Evolutionary conservation across 495 filamentous ascomycete genomes (phyloP), one percentile per base, ranked within the genome.

Genomic region (Chaetomidium leptoderma): DNA sequence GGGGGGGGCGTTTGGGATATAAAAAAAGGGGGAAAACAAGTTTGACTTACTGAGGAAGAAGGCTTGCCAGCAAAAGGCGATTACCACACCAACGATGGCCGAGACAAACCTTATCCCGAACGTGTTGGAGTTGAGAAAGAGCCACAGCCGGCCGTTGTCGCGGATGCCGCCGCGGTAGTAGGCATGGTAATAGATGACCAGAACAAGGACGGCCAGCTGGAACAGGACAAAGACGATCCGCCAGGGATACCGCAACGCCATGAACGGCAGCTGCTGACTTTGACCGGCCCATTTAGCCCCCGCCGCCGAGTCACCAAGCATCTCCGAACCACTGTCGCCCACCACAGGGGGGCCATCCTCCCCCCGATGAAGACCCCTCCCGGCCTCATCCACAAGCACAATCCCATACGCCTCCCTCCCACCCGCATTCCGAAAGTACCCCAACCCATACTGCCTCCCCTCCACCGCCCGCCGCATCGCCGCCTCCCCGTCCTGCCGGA

Each of bases 91-190:
- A 0, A 73, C 51, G 1, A 66, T 58, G 21, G 70, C 66, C 36
- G 65, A 66, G 3, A 70, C 45, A 37, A 73, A 74, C n/a, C 67
- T 62, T 5, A 73, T 66, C 17, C 70, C 72, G 58, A 74, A 72
- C n/a, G 52, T 46, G 39, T 69, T 65, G 35, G 58, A 46, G 51
- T 66, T 68, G 60, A 74, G 65, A 29, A 68, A 66, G 0, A 30
- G 33, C 63, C 66, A 68, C 13, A 74, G 55, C 29, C 44, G 47
- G 5, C 67, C 64, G 10, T 51, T 37, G 35, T 68, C 66, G 29
- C 47, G 36, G 37, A 66, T 42, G n/a, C 55, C 64, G 26, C 63
- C 58, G 52, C 61, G 58, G 50, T 70, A 59, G 51, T 74, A 72
- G 46, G 64, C 63, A 42, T 70, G 58, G 43, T 67, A 70, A 23